A percentile compares a stretch with the other conserved stretches of the same genome.
phyloP scores from a whole-genome alignment of 2,329 filamentous ascomycete genomes.

The Ophiostoma sp. region DNA sequence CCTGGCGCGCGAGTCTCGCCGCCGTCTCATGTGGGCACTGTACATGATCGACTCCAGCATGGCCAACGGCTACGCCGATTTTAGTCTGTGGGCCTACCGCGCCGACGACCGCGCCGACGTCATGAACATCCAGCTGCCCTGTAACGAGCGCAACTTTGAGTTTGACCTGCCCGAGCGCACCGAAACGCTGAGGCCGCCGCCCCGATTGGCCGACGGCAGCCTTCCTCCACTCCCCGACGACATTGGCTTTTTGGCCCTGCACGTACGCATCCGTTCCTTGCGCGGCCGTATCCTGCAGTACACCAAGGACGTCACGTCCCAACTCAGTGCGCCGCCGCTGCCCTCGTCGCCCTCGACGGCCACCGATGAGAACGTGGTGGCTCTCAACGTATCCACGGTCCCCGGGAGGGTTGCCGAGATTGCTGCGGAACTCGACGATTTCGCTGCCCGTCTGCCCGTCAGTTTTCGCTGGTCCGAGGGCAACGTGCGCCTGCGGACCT shows the following conservation, averaged over 20 bases:
- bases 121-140: conserved; percentile 50
- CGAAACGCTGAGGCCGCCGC: conserved; percentile 49
- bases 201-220: conserved; percentile 44
- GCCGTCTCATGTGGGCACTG: conserved; percentile 51
- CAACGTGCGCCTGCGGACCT: conserved; percentile 56
- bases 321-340: not conserved
- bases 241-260: conserved; percentile 56
- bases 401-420: conserved; percentile 52
- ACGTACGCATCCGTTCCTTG: conserved; percentile 57
- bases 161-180: conserved; percentile 58
- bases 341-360: not conserved
- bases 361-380: not conserved
- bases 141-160: conserved; percentile 55
- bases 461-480: conserved; percentile 60
- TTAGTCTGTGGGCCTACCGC: conserved; percentile 46
- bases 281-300: conserved; percentile 57
- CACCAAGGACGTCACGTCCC: conserved; percentile 44
- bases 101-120: conserved; percentile 36
- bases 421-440: conserved; percentile 47
- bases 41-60: conserved; percentile 51
- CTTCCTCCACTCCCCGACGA: conserved; percentile 52
- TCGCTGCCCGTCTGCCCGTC: conserved; percentile 53
- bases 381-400: conserved; percentile 31
- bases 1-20: conserved; percentile 46
- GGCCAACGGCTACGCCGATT: conserved; percentile 49